Evolutionary conservation across 352 stramenopile species (phyloP), one percentile per base, ranked within the genome.

Genomic region (Pythium biforme): DNA sequence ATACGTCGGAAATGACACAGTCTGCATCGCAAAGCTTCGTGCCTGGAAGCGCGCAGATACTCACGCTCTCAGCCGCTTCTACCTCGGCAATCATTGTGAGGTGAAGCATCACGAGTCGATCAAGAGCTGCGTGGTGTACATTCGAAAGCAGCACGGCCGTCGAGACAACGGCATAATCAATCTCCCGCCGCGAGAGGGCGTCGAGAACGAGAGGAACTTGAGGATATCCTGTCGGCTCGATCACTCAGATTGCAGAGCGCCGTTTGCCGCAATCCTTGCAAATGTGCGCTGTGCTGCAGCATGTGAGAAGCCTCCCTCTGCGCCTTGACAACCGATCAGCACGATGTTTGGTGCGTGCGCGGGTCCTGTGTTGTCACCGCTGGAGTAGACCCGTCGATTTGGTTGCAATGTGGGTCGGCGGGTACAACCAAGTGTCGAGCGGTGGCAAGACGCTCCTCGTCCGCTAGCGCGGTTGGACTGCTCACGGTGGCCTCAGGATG

Each of bases 31-130:
- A n/a, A n/a, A n/a, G n/a, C n/a, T n/a, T n/a, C n/a, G n/a, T n/a
- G n/a, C n/a, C n/a, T n/a, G n/a, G n/a, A n/a, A n/a, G n/a, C n/a
- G n/a, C n/a, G n/a, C n/a, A n/a, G n/a, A n/a, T n/a, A n/a, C n/a
- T n/a, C n/a, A n/a, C n/a, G n/a, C n/a, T n/a, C 4, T 62, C 55
- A 4, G 17, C 4, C 1, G 22, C 3, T 11, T 10, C 33, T 17
- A 62, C 43, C 19, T 62, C 55, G 9, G 27, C 43, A 12, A 54
- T 20, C 10, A 54, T 47, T n/a, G 23, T 31, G 27, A 62, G 34
- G 7, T 8, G 15, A 20, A 46, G n/a, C 1, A 27, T 23, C 9
- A 62, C 25, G 8, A 62, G 12, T 26, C 33, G 14, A 6, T 54
- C 29, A 8, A 62, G 55, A 1, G 20, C 33, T 5, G 43, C 55